Evolutionary conservation across 1,284 basidiomycete genomes (phyloP).

Genomic region (Apiotrichum siamense): DNA sequence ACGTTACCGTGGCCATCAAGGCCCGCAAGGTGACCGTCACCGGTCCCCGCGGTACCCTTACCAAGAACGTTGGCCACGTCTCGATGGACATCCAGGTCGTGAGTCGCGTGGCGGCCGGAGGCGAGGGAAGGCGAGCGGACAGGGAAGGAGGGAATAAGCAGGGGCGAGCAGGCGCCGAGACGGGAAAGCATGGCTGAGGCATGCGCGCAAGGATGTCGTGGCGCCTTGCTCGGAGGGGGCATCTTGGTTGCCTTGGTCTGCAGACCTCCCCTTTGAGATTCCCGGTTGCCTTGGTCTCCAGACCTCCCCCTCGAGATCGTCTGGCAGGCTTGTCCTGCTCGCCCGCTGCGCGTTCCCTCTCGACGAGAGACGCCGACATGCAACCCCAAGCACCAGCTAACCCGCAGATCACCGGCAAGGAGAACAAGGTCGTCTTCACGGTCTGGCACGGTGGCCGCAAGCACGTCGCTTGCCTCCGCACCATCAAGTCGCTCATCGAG

Average conservation of each 20-base stretch:
- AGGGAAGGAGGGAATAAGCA: neutral
- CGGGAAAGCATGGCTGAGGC: too few species aligned
- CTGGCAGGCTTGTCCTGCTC: too few species aligned
- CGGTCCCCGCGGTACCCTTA: slow-evolving; percentile 81
- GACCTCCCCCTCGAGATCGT: too few species aligned
- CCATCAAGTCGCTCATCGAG: slow-evolving; percentile 86
- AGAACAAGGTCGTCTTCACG: slow-evolving; percentile 75
- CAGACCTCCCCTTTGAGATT: too few species aligned
- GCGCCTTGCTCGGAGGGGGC: too few species aligned
- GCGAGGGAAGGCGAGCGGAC: neutral
- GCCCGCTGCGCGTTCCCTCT: too few species aligned
- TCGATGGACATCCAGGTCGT: slow-evolving; percentile 92
- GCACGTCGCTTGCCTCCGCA: slow-evolving; percentile 96
- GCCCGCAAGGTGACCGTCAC: slow-evolving; percentile 81
- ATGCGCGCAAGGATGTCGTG: too few species aligned
- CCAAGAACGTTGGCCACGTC: slow-evolving; percentile 88
- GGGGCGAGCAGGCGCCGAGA: neutral
- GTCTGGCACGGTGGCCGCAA: slow-evolving; percentile 98
- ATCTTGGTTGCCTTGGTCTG: too few species aligned
- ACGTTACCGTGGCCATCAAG: slow-evolving; percentile 77
- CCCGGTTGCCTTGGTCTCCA: too few species aligned
- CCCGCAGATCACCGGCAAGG: slow-evolving; percentile 35
- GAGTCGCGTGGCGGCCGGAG: slow-evolving; percentile 39
- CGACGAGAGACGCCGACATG: too few species aligned
- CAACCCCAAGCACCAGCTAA: too few species aligned